Evolutionary conservation across 2,329 filamentous ascomycete genomes (phyloP), one percentile per base, ranked within the genome.

Genomic region (Aspergillus terreus): DNA sequence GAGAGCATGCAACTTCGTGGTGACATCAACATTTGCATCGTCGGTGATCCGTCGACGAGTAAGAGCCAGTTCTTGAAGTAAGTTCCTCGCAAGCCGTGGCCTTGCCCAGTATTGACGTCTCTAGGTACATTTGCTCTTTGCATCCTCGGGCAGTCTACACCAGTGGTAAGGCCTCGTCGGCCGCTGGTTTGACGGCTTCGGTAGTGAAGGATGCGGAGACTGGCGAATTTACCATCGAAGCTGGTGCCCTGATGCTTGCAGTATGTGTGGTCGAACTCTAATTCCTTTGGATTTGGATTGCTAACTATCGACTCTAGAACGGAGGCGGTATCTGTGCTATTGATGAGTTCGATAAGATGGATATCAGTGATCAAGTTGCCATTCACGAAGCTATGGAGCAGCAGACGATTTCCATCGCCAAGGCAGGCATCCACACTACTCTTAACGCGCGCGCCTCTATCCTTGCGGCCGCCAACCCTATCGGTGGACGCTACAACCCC

Each of bases 371-470:
- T 70, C 94, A 99, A 75, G 94, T 99, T 50, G 94, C 94, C 59
- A 99, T 99, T 65, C 94, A 99, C 81, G 94, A 99, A 83, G 94
- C 94, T 53, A 99, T 99, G 94, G 94, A 99, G 82, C 94, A 99
- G 77, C 94, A 99, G 74, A 99, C 94, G 4, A 99, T 99, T 59
- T 96, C 91, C 7, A 99, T 99, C 64, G 92, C 94, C 54, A 99
- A 99, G 75, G 94, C 94, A 4, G 94, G 94, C 64, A 99, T 99
- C 53, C 94, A 99, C 70, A 95, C 94, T 4, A 99, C 94, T 0
- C 82, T 99, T 43, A 99, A 99, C 67, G 94, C 94, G 2, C 85
- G 94, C 50, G 96, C 94, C 0, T 94, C 88, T 44, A 97, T 99
- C 63, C 85, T 99, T 14, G 94, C 94, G 0, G 94, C 94, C 6